Base-by-base conservation (phyloP, 2,329 filamentous ascomycete species). In the Aureobasidium sp. region DNA sequence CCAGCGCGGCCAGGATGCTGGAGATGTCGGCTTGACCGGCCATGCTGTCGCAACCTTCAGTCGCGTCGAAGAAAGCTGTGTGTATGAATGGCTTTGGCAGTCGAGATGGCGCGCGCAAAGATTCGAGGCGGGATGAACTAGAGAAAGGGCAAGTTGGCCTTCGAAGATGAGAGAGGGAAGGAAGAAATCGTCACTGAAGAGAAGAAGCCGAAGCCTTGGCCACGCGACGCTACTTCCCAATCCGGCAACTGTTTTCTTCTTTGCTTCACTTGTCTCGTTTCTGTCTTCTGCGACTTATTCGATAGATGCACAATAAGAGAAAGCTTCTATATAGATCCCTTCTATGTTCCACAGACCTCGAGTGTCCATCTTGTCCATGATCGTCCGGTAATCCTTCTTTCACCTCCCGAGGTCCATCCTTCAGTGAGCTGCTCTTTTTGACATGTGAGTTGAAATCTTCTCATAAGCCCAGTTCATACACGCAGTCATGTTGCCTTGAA, bases 1-100 rank as follows among this genome's bases (percentile, higher is more conserved):
- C 78, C 59, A 82, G 73, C 52, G 79, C 79, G 63, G 80, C 79
- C 58, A 82, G 72, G 66, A 82, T 81, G 48, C 78, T 75, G 41
- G 76, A 76, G 66, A 82, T 80, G 68, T 80, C 80, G 17, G 76
- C 72, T 67, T 75, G 74, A 64, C 77, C 76, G 56, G 77, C 77
- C 78, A 80, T 80, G 63, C 26, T 70, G 52, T 37, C 59, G 59
- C 44, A 46, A 57, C 20, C 26, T 57, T 34, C 1, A 26, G 15
- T 44, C 47, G 46, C 36, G 44, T 29, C 12, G 46, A 20, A 5
- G 20, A 26, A 23, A 15, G 36, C 7, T 23, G 5, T 9, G 10
- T 42, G 27, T 27, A 4, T 61, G 29, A 13, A 32, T 15, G 26
- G 26, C 27, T 17, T 23, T 23, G 39, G 6, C 17, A 34, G 27